phyloP scores from a whole-genome alignment of 805 yeast species.

The Nakazawaea anatomiae region DNA sequence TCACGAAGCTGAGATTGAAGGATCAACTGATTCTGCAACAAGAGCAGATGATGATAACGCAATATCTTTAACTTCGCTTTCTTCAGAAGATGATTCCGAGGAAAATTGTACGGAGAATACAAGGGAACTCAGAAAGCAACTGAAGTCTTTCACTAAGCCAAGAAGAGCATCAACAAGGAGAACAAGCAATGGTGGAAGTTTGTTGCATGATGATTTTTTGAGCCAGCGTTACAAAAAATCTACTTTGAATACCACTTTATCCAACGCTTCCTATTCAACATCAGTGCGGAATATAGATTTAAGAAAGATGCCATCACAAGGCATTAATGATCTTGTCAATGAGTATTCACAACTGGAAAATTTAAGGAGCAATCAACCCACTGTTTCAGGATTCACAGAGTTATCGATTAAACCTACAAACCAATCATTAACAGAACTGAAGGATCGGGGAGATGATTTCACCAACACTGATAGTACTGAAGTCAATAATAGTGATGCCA shows the following conservation, averaged over 20 bases:
- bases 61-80: background rate
- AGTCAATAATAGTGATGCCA: conserved; percentile 5
- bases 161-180: background rate
- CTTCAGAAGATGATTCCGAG: background rate
- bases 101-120: background rate
- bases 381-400: conserved; percentile 21
- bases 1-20: conserved; percentile 13
- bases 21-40: conserved; percentile 9
- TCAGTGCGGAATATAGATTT: conserved; percentile 16
- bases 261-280: background rate
- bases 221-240: background rate
- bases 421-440: background rate
- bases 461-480: no score
- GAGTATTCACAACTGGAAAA: conserved; percentile 46
- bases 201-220: background rate
- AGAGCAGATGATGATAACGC: background rate
- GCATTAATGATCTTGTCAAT: conserved; percentile 38
- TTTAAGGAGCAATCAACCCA: conserved; percentile 16
- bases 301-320: conserved; percentile 34
- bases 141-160: background rate
- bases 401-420: conserved; percentile 15
- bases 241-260: background rate
- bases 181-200: background rate
- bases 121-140: background rate
- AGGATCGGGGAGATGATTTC: conserved; percentile 13